Percentiles rank a stretch among this genome's conserved stretches.
phyloP scores from a whole-genome alignment of 225 moss, liverwort and hornwort species.

The Marchantia paleacea region DNA sequence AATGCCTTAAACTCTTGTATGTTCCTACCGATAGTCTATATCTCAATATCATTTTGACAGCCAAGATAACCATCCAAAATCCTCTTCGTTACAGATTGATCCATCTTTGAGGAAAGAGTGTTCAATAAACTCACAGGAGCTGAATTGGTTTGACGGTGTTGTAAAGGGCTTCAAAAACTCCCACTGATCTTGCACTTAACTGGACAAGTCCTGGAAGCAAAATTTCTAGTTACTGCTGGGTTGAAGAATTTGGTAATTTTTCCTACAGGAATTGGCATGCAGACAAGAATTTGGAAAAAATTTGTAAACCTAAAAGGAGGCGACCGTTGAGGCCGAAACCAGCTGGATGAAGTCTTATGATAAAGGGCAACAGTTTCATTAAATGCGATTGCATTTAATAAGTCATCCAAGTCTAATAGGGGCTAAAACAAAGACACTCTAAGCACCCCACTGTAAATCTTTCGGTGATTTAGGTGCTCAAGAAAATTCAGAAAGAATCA shows the following conservation, averaged over 20 bases:
- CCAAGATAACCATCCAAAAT: background rate
- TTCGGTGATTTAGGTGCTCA: background rate
- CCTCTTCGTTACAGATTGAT: background rate
- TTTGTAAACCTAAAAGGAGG: background rate
- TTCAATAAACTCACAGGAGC: slow-evolving; percentile 59
- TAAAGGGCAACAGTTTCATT: background rate
- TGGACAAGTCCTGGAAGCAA: slow-evolving; percentile 16
- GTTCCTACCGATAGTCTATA: background rate
- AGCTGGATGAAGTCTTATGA: background rate
- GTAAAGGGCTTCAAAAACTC: slow-evolving; percentile 90
- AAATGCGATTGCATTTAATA: too few relatives aligned
- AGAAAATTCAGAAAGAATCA: background rate
- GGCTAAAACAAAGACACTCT: too few relatives aligned
- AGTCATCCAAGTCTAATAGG: too few relatives aligned
- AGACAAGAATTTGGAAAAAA: background rate
- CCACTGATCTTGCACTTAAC: slow-evolving; percentile 92
- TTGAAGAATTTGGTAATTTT: background rate
- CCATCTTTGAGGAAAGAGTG: background rate
- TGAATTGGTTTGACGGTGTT: slow-evolving; percentile 90
- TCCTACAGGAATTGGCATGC: background rate
- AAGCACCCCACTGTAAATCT: too few relatives aligned
- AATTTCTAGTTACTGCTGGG: background rate
- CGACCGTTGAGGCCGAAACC: background rate
- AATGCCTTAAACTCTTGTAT: background rate
- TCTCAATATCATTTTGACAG: background rate